Evolutionary conservation across 306 rosid genomes (phyloP), one percentile per base, ranked within the genome.

Genomic region (Quercus rubra): DNA sequence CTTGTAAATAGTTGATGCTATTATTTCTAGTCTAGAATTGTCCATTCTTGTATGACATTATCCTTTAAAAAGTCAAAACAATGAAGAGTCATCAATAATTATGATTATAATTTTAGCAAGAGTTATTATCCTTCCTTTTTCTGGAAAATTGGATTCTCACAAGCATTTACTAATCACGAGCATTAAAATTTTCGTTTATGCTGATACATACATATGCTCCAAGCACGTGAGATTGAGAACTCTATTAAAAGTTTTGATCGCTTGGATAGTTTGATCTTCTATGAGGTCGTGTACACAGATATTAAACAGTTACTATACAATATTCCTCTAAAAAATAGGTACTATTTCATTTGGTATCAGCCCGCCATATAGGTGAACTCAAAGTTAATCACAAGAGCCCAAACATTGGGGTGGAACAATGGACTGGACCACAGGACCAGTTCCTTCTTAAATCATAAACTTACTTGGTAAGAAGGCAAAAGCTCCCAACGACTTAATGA

Each of bases 1-100:
- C 84, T 77, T 89, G 88, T 88, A 80, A 69, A 85, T 85, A 81
- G 74, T 81, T 81, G 52, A 64, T 66, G 82, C 85, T 74, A 35
- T 80, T 59, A 43, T 70, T 79, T 55, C 23, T 66, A 74, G 64
- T 54, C 57, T 25, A 56, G 23, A 27, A 72, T 80, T 77, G 31
- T 64, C 38, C 55, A 49, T 9, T 35, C 73, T 77, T 76, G 74
- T 71, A 41, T 51, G 74, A 27, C 78, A 54, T 71, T 55, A 74
- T 69, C 84, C 70, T 56, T 33, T 20, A 51, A 15, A 62, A 70
- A 41, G 14, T 35, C 51, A 14, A 35, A 71, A 46, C 63, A 46
- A 7, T 74, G 30, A 57, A 79, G 66, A n/a, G 2, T 61, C 33
- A 1, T 56, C 70, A 67, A 35, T 67, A 19, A 67, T 7, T 41